Base-by-base conservation (phyloP, 192 early-diverging fungal genomes). In the Podila epigama region DNA sequence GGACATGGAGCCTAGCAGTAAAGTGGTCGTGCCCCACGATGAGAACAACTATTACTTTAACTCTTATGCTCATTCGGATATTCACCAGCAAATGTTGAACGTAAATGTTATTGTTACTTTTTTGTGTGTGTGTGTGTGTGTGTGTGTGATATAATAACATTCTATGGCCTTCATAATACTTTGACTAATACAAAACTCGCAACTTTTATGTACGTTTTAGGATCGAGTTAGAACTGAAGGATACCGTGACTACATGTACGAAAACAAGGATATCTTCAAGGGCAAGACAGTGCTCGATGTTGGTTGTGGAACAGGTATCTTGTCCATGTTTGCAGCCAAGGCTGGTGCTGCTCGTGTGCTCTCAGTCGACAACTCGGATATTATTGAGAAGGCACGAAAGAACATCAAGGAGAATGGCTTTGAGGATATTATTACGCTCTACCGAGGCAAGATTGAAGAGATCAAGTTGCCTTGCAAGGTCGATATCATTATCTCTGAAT, bases 291-390 rank as follows among this genome's bases (percentile, higher is more conserved):
- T 99, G 22, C 84, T 99, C 39, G 98, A 99, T 79, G 96, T 99
- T n/a, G 98, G 98, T 40, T 98, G 98, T 78, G 98, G 98, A 66
- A 99, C 98, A 27, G 96, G 98, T 65, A 98, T 98, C 68, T 86
- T 98, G 44, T 95, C 92, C 75, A 98, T 99, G 97, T 99, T 99
- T 86, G 98, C 98, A 18, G 95, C 98, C n/a, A 96, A 94, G 81
- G 94, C 97, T 51, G 98, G 98, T 18, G 98, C 98, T 0, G 50
- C 68, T 28, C 63, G 60, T 52, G 71, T 67, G 5, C 3, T 63
- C 27, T 84, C 84, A 51, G 83, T 88, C 41, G 98, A 99, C 78
- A 98, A 97, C 94, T 93, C 91, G 63, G 94, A 96, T 81, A 99
- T 99, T 79, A 98, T 99, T 82, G 89, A 94, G 70, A 92, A 97